phyloP scores from a whole-genome alignment of 768 basidiomycete species.

The Amanita rimosa region DNA sequence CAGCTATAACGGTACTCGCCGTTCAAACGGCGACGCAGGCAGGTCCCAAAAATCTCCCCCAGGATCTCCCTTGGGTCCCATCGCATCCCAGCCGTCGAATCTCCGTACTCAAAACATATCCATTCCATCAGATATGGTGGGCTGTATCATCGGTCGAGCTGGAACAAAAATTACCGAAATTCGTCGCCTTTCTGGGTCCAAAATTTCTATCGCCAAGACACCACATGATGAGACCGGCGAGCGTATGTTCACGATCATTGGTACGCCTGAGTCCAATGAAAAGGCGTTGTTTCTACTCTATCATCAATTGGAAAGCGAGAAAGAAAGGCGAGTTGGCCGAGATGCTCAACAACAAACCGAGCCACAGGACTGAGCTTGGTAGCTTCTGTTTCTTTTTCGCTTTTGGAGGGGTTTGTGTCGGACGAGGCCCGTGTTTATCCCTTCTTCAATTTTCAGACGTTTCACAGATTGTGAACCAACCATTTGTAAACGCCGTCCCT shows the following conservation, averaged over 20 bases:
- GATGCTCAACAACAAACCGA: conserved; percentile 74
- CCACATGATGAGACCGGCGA: conserved; percentile 99
- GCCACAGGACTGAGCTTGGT: conserved; percentile 28
- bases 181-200: conserved; percentile 92
- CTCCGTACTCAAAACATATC: conserved; percentile 98
- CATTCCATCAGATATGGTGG: conserved; percentile 99
- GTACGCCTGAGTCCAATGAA: conserved; percentile 93
- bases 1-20: conserved; percentile 41
- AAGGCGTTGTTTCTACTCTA: conserved; percentile 96
- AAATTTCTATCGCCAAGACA: conserved; percentile 97
- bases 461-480: conserved; percentile 1
- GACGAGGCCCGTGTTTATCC: neutral
- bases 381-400: neutral
- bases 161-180: conserved; percentile 99
- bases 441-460: conserved; percentile 1
- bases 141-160: conserved; percentile 90
- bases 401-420: neutral
- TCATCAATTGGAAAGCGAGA: conserved; percentile 94
- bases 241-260: conserved; percentile 98
- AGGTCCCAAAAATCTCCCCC: conserved; percentile 39
- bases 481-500: neutral
- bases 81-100: conserved; percentile 56
- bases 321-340: conserved; percentile 83
- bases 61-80: conserved; percentile 32
- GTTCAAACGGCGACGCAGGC: conserved; percentile 49